Conservation (phyloP, 176 grass and related monocot genomes). For the Aegilops sharonensis region DNA sequence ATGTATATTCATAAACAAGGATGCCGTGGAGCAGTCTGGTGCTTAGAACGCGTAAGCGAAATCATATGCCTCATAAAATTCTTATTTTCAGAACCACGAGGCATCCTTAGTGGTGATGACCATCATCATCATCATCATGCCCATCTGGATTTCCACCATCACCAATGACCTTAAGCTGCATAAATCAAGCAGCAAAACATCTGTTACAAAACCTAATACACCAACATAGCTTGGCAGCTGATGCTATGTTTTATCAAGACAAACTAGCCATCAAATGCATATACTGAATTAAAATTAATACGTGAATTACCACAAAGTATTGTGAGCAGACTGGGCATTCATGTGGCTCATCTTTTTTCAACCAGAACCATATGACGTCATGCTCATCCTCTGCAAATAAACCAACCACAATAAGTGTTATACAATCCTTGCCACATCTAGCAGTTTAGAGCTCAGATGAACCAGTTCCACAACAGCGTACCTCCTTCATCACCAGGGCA, state of each 20-base stretch:
- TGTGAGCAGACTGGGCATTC: constrained; percentile 94
- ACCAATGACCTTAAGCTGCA: constrained; percentile 93
- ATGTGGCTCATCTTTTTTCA: constrained; percentile 93
- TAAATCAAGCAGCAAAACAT: constrained; percentile 22
- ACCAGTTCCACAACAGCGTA: constrained; percentile 38
- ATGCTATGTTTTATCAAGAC: neutral
- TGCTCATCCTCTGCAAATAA: constrained; percentile 93
- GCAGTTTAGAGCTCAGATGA: neutral
- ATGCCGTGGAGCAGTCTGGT: constrained; percentile 38
- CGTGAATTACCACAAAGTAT: constrained; percentile 74
- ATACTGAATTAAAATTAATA: neutral
- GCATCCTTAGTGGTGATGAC: constrained; percentile 60
- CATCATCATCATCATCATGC: constrained; percentile 57
- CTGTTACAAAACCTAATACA: neutral
- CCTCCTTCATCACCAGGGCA: constrained; percentile 95
- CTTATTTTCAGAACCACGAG: constrained; percentile 43
- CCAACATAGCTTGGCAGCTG: neutral
- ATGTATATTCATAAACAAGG: constrained; percentile 40
- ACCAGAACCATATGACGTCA: constrained; percentile 98
- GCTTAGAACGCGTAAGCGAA: constrained; percentile 33
- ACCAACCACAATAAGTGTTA: constrained; percentile 3
- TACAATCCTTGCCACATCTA: neutral
- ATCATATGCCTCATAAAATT: constrained; percentile 45
- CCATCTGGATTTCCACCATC: constrained; percentile 81
- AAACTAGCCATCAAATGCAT: neutral